phyloP scores from a whole-genome alignment of 768 basidiomycete genomes.

The Pleurotus salmoneostramineus region DNA sequence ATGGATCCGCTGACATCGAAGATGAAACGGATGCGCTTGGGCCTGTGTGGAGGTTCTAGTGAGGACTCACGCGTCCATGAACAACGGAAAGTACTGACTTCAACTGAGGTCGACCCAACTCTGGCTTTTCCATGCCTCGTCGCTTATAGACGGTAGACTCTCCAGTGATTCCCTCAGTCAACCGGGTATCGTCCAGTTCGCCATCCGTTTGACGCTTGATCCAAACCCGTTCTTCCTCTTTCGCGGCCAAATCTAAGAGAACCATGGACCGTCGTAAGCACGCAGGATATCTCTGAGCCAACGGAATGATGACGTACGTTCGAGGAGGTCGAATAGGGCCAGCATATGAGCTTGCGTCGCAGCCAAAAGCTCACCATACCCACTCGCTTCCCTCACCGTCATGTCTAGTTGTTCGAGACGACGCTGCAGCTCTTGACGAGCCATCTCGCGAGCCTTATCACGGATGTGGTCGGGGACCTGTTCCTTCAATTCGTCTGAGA shows the following conservation, averaged over 20 bases:
- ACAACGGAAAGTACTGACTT: slow-evolving; percentile 36
- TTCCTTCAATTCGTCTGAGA: slow-evolving; percentile 50
- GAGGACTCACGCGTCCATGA: background rate
- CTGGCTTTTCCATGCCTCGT: slow-evolving; percentile 66
- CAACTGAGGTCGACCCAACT: slow-evolving; percentile 62
- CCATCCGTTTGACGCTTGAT: slow-evolving; percentile 70
- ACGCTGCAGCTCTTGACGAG: slow-evolving; percentile 55
- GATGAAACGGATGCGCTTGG: slow-evolving; percentile 64
- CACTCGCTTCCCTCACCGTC: slow-evolving; percentile 49
- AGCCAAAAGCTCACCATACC: slow-evolving; percentile 47
- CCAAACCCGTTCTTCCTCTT: slow-evolving; percentile 70
- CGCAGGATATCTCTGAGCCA: background rate
- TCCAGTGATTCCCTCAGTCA: slow-evolving; percentile 66
- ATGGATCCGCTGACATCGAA: slow-evolving; percentile 72
- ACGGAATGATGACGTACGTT: slow-evolving; percentile 40
- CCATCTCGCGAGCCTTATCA: slow-evolving; percentile 65
- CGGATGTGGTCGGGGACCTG: slow-evolving; percentile 58
- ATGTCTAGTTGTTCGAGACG: slow-evolving; percentile 63
- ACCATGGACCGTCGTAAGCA: background rate
- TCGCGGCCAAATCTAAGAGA: slow-evolving; percentile 54
- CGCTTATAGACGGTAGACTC: slow-evolving; percentile 71
- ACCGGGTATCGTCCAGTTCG: slow-evolving; percentile 61
- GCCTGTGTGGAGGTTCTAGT: slow-evolving; percentile 28
- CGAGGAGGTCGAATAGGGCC: slow-evolving; percentile 55
- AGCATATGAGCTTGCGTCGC: slow-evolving; percentile 60